Conservation (phyloP, 2,329 filamentous ascomycete genomes). For the Nectriaceae sp. region DNA sequence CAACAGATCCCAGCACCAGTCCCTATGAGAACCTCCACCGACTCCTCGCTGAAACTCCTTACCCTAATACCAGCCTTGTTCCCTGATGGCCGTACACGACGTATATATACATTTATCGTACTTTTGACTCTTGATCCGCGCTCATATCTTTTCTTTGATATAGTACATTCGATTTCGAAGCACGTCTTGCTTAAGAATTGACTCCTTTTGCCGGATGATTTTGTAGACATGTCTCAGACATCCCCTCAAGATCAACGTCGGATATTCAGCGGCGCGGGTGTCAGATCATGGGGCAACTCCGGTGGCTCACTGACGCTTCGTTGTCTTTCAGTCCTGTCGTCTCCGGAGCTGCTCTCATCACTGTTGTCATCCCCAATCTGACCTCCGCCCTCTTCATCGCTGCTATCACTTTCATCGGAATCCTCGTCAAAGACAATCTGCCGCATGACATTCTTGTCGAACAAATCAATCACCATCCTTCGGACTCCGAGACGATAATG, state of each 20-base stretch:
- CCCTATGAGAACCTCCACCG: conserved; percentile 3
- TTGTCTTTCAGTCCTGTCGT: conserved; percentile 59
- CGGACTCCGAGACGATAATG: conserved; percentile 86
- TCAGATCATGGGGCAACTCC: conserved; percentile 35
- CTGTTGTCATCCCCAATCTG: conserved; percentile 40
- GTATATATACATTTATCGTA: not conserved
- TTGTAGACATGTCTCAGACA: no score
- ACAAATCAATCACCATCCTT: conserved; percentile 89
- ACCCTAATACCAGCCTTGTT: conserved; percentile 5
- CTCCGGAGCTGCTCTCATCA: conserved; percentile 53
- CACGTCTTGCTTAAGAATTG: not conserved
- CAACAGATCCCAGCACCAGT: not conserved
- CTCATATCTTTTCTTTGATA: conserved; percentile 9
- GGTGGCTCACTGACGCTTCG: conserved; percentile 52
- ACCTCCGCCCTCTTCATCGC: conserved; percentile 53
- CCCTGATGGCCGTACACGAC: not conserved
- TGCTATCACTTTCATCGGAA: conserved; percentile 66
- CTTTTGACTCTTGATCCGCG: not conserved
- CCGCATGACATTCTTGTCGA: conserved; percentile 86
- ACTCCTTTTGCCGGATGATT: no score
- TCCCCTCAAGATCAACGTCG: conserved; percentile 24
- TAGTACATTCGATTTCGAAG: conserved; percentile 5
- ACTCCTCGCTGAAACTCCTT: conserved; percentile 16
- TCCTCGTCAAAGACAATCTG: conserved; percentile 74
- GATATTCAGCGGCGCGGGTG: conserved; percentile 36